These are phyloP conservation scores for Telfairia occidentalis DNA, from an alignment of 331 rosid genomes.

Conservation along the genomic window DNA sequence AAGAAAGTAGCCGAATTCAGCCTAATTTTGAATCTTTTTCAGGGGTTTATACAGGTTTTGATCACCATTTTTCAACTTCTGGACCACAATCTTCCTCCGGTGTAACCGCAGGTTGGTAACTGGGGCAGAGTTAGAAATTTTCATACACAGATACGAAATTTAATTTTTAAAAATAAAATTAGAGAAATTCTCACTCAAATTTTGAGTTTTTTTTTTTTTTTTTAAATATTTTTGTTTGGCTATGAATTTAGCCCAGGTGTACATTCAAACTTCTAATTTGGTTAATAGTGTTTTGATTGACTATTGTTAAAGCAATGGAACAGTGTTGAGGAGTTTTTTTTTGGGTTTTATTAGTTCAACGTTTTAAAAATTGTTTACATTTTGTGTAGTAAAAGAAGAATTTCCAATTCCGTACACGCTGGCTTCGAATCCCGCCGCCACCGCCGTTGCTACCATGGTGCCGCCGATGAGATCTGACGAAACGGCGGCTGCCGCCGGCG, in stretches of 20 bases:
- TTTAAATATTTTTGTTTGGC: too few species aligned
- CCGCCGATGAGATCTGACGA: conserved; percentile 17
- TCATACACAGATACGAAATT: too few species aligned
- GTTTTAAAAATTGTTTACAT: neutral
- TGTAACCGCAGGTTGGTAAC: neutral
- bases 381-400: neutral
- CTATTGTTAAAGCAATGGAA: too few species aligned
- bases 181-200: too few species aligned
- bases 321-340: too few species aligned
- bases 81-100: conserved; percentile 4
- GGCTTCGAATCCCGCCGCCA: neutral
- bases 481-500: conserved; percentile 30
- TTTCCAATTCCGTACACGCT: neutral
- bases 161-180: too few species aligned
- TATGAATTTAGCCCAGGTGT: too few species aligned
- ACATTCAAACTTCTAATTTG: too few species aligned
- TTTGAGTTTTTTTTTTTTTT: too few species aligned
- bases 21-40: conserved; percentile 16
- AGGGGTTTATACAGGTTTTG: conserved; percentile 24
- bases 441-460: neutral
- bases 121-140: neutral
- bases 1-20: neutral
- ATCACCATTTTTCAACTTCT: conserved; percentile 6
- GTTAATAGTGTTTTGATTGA: too few species aligned
- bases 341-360: neutral